Evolutionary conservation across 169 alveolate genomes (phyloP).

Genomic region (Plasmodium fragile): DNA sequence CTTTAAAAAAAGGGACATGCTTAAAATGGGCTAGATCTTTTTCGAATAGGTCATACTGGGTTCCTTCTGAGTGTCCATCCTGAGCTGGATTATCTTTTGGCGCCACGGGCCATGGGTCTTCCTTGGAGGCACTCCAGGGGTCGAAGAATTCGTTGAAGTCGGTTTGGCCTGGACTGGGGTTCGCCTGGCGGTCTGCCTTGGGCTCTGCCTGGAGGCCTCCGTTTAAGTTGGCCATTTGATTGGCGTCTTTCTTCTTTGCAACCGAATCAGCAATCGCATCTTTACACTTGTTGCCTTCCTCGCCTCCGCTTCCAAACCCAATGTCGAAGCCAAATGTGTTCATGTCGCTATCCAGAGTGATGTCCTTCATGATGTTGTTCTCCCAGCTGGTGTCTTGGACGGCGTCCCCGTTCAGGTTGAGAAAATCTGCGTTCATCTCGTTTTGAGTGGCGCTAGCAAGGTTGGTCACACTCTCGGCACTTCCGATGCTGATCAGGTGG

Average conservation of each 20-base stretch:
- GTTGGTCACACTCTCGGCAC: background rate
- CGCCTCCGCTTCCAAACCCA: background rate
- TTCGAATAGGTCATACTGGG: background rate
- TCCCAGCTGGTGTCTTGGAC: background rate
- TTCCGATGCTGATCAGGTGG: background rate
- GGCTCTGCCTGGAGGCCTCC: background rate
- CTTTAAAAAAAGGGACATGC: background rate
- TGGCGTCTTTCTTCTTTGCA: background rate
- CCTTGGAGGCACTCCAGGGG: conserved; percentile 29
- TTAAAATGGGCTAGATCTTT: background rate
- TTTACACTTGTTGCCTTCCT: no score
- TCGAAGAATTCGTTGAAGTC: conserved; percentile 27
- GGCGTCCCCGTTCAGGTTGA: background rate
- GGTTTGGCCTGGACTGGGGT: background rate
- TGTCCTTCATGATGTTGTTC: background rate
- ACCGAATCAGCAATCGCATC: background rate
- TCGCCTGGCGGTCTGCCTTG: no score
- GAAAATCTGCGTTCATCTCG: background rate
- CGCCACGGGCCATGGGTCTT: background rate
- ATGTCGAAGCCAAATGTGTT: background rate
- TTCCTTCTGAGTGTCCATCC: background rate
- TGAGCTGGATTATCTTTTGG: no score
- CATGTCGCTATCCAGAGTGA: background rate
- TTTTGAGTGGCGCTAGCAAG: background rate
- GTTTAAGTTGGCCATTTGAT: background rate